Base-by-base conservation (phyloP, 2,329 filamentous ascomycete species). In the Ambrosiella beaveri region DNA sequence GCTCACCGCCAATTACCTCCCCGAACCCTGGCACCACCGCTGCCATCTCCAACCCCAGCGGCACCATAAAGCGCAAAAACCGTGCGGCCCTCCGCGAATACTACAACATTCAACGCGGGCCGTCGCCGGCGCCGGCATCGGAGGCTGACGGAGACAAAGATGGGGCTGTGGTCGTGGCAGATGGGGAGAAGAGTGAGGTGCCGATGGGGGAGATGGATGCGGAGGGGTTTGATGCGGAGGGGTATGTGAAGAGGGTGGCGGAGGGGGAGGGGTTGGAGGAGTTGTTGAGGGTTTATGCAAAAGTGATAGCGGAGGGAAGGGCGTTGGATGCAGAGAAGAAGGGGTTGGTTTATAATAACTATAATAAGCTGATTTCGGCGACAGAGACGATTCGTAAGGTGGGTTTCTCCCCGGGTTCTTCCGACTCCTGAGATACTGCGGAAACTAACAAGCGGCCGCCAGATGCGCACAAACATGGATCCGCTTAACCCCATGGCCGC, bases 281-380 rank as follows among this genome's bases (percentile, higher is more conserved):
- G 57, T 72, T 93, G 57, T 67, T 93, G 65, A 75, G 75, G 57
- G 74, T 84, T 1, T 89, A 93, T 67, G 82, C 84, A 52, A 77
- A 80, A 19, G 75, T 91, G 8, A 71, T 91, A 63, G 78, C 81
- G 63, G 91, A 97, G 71, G 91, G 95, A 53, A 75, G 89, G 41
- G 90, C 88, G 1, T 75, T 98, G 15, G 93, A 97, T 66, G 91
- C 91, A 27, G 93, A 98, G 75, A 86, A 93, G 70, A 98, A 98
- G 72, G 90, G 91, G 1, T 73, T 98, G 62, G 93, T 98, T 3
- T 98, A 98, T 69, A 91, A 98, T 69, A 98, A 98, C 68, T 98
- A 97, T 70, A 93, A 86, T 64, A 97, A 97, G 71, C 73, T 98
- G 63, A 96, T 98, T 63, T 81, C 85, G n/a, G 93, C 93, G 1